Evolutionary conservation across 1,284 basidiomycete genomes (phyloP), one percentile per base, ranked within the genome.

Genomic region (Boletus calvinii): DNA sequence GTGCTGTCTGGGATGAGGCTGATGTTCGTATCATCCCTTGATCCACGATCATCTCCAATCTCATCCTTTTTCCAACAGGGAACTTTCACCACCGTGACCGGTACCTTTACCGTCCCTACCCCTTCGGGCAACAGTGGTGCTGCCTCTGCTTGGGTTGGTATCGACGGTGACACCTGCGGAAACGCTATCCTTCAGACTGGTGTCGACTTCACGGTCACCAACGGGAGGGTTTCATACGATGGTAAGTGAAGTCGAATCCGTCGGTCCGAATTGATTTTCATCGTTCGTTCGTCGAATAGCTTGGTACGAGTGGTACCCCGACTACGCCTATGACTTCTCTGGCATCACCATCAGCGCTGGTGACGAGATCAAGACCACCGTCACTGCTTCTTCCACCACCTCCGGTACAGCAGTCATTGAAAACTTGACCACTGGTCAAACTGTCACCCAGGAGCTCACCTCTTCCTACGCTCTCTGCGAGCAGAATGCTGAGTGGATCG

Each of bases 401-500:
- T 63, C 59, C 31, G 62, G 65, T 22, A 13, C 12, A 5, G 48
- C 51, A 2, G 26, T 49, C 46, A 45, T 63, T 2, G 55, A 65
- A 49, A 63, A 63, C 49, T 7, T 46, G 48, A 48, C 58, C 43
- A 62, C 30, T 12, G 46, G 42, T 6, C 32, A 56, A 39, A 52
- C 45, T 4, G 48, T 54, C 24, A 41, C 20, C 1, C 1, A 54
- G 38, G 3, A 30, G 0, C 11, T 65, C 35, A 46, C 30, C 9
- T 67, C 63, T 31, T 17, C 38, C 3, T 44, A 36, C 4, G 36
- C 61, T 39, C 63, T 65, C n/a, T 67, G 61, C 32, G 42, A 47
- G 39, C 6, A 48, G 49, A 53, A 54, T 12, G 62, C 55, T 7
- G 62, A 67, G 39, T 67, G 62, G 64, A 63, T 63, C 30, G 49